phyloP scores from a whole-genome alignment of 805 yeast species.

The Schizosaccharomyces lindneri region DNA sequence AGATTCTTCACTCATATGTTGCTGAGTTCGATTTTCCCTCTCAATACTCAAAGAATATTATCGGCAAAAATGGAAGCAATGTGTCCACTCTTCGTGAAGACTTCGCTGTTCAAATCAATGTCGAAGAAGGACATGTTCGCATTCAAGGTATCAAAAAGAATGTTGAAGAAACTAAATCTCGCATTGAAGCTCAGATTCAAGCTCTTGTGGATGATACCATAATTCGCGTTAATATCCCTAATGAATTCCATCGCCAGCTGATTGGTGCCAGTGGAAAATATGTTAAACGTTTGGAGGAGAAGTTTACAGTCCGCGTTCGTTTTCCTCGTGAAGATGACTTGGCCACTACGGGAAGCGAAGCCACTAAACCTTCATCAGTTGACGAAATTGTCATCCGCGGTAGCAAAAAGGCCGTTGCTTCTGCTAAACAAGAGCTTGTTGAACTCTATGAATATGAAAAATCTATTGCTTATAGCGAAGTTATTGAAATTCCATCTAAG shows the following conservation, averaged over 20 bases:
- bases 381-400: constrained; percentile 58
- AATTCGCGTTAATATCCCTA: constrained; percentile 42
- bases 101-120: constrained; percentile 53
- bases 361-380: constrained; percentile 9
- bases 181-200: constrained; percentile 33
- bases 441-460: constrained; percentile 68
- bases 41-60: constrained; percentile 45
- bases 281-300: constrained; percentile 64
- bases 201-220: constrained; percentile 64
- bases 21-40: constrained; percentile 37
- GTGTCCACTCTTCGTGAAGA: constrained; percentile 44
- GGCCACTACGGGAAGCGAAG: constrained; percentile 4
- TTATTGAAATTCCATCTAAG: constrained; percentile 40
- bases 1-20: constrained; percentile 21
- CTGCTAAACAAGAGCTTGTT: constrained; percentile 59
- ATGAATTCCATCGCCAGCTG: constrained; percentile 51
- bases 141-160: constrained; percentile 59
- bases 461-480: constrained; percentile 50
- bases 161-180: constrained; percentile 43
- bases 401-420: constrained; percentile 68
- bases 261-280: constrained; percentile 68
- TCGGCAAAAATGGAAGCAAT: constrained; percentile 72
- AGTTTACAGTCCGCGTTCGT: constrained; percentile 55
- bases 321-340: constrained; percentile 29
- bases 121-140: constrained; percentile 31